A percentile compares a stretch with the other conserved stretches of the same genome.
Evolutionary conservation across 2,329 filamentous ascomycete genomes (phyloP).

Genomic region (Grosmannia huntii): DNA sequence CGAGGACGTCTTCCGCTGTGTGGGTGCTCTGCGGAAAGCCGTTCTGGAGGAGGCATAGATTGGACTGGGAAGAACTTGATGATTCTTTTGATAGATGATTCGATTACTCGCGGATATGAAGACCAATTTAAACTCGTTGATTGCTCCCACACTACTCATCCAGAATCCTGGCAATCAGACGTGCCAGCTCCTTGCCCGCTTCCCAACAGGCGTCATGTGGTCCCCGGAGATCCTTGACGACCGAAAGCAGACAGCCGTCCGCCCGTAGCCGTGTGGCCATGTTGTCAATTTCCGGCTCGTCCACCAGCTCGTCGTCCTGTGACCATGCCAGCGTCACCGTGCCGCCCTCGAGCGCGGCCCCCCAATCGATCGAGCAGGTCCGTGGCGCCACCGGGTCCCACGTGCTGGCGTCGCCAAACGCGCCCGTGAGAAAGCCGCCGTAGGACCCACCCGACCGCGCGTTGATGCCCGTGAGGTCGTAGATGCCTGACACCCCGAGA

Average conservation of each 20-base stretch:
- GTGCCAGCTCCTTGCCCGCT: background rate
- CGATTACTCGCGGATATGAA: too few relatives aligned
- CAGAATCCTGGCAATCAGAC: background rate
- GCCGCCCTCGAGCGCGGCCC: background rate
- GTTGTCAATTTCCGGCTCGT: background rate
- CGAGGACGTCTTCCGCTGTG: slow-evolving; percentile 42
- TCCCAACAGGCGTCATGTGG: background rate
- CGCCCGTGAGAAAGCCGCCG: background rate
- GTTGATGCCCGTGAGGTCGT: slow-evolving; percentile 2
- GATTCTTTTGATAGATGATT: too few relatives aligned
- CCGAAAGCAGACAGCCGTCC: background rate
- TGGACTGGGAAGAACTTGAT: too few relatives aligned
- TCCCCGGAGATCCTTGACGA: background rate
- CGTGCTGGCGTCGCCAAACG: background rate
- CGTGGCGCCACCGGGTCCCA: background rate
- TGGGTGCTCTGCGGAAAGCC: slow-evolving; percentile 11
- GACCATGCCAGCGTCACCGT: background rate
- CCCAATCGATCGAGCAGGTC: background rate
- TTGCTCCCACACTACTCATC: background rate
- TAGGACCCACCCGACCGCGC: background rate
- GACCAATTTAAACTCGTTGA: too few relatives aligned
- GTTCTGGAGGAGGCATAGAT: background rate
- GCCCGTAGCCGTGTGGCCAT: background rate
- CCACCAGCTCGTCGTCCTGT: background rate
- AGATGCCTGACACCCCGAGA: background rate